Percentiles rank a stretch among this genome's conserved stretches.
phyloP scores from a whole-genome alignment of 2,329 filamentous ascomycete species.

The Diaporthe capsici region DNA sequence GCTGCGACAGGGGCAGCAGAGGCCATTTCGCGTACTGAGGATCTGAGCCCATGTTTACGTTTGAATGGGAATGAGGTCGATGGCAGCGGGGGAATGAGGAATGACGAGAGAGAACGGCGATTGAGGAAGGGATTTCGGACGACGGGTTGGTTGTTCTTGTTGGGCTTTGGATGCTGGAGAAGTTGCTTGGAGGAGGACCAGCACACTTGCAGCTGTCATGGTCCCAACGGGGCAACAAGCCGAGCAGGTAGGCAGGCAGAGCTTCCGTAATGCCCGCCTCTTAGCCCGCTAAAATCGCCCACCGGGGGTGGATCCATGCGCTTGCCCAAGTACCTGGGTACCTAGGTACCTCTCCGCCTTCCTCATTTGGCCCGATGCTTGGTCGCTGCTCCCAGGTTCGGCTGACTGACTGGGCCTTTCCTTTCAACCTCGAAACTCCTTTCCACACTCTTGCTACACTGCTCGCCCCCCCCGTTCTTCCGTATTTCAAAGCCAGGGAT shows the following conservation, averaged over 20 bases:
- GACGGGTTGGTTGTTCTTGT: conserved; percentile 4
- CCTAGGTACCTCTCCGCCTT: conserved; percentile 31
- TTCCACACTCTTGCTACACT: no score
- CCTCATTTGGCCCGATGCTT: conserved; percentile 17
- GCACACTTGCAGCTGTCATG: no score
- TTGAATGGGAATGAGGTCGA: conserved; percentile 36
- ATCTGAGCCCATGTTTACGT: conserved; percentile 78
- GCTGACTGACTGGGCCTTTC: neutral
- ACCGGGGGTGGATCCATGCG: conserved; percentile 16
- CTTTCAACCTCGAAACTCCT: no score
- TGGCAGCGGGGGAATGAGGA: neutral
- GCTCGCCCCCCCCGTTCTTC: neutral
- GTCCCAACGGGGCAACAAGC: neutral
- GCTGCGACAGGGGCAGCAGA: conserved; percentile 83
- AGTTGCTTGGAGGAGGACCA: neutral
- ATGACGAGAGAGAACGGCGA: neutral
- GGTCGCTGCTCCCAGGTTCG: neutral
- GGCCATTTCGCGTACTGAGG: conserved; percentile 90
- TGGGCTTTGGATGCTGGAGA: conserved; percentile 31
- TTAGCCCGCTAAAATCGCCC: neutral
- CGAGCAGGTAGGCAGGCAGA: conserved; percentile 37
- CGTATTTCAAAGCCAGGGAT: neutral
- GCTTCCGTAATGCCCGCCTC: conserved; percentile 38
- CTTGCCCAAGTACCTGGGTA: conserved; percentile 2
- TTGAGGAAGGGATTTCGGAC: neutral